Evolutionary conservation across 257 asterid species (phyloP).

Genomic region (Plantago elongata): DNA sequence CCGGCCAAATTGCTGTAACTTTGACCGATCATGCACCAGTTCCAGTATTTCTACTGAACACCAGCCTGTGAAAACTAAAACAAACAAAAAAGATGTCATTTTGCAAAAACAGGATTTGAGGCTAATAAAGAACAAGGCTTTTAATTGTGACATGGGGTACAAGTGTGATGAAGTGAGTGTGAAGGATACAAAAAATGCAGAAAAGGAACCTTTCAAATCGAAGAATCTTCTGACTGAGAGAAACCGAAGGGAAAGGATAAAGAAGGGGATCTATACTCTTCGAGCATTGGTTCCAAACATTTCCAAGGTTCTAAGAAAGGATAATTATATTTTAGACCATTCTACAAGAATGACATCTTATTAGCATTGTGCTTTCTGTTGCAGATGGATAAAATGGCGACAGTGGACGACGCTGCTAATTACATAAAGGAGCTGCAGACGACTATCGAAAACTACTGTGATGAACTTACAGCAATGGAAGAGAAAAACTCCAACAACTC

Average conservation of each 20-base stretch:
- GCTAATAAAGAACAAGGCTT: conserved; percentile 20
- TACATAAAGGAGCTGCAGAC: conserved; percentile 55
- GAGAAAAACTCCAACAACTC: conserved; percentile 25
- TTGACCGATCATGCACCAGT: conserved; percentile 57
- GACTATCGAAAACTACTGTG: conserved; percentile 27
- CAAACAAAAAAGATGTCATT: conserved; percentile 25
- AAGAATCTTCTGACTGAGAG: conserved; percentile 87
- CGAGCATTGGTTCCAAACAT: conserved; percentile 83
- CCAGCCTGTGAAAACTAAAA: conserved; percentile 15
- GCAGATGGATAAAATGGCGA: conserved; percentile 73
- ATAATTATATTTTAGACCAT: neutral
- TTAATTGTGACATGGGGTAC: conserved; percentile 14
- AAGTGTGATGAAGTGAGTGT: conserved; percentile 15
- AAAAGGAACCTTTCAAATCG: conserved; percentile 47
- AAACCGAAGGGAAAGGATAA: conserved; percentile 72
- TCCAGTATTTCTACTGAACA: conserved; percentile 47
- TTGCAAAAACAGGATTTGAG: conserved; percentile 22
- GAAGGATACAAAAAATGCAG: conserved; percentile 26
- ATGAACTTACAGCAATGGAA: conserved; percentile 39
- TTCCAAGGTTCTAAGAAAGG: conserved; percentile 48
- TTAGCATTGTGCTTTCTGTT: neutral
- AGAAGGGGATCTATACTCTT: conserved; percentile 54
- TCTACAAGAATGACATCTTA: neutral
- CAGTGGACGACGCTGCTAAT: conserved; percentile 58
- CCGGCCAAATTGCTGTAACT: conserved; percentile 37